phyloP scores from a whole-genome alignment of 2,329 filamentous ascomycete species.

The Cytospora mali region DNA sequence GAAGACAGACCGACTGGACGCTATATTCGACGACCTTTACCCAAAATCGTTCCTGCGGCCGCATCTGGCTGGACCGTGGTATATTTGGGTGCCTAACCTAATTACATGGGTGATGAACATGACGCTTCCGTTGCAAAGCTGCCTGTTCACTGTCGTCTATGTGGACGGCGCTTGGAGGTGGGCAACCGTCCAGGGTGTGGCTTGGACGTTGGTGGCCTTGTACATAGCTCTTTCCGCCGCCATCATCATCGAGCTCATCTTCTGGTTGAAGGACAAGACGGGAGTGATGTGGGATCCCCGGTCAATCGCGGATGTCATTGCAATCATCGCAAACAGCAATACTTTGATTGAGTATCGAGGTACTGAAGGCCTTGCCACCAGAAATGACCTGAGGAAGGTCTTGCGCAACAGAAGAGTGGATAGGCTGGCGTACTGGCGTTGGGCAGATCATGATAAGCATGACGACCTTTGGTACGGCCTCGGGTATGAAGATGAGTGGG shows the following conservation, averaged over 20 bases:
- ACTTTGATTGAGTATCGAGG: conserved; percentile 71
- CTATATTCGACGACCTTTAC: conserved; percentile 69
- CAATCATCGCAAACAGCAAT: conserved; percentile 79
- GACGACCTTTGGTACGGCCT: conserved; percentile 75
- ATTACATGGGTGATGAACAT: conserved; percentile 79
- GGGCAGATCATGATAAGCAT: conserved; percentile 58
- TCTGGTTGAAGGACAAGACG: conserved; percentile 67
- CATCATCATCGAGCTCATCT: conserved; percentile 60
- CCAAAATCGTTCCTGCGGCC: conserved; percentile 70
- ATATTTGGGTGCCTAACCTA: conserved; percentile 67
- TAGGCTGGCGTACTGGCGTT: conserved; percentile 84
- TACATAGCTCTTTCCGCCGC: conserved; percentile 70
- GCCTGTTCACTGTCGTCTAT: conserved; percentile 68
- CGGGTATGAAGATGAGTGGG: conserved; percentile 45
- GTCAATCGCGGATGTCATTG: conserved; percentile 78
- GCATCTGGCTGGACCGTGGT: conserved; percentile 61
- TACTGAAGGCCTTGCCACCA: conserved; percentile 61
- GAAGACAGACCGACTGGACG: conserved; percentile 60
- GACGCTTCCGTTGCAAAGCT: conserved; percentile 79
- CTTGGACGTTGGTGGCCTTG: conserved; percentile 75
- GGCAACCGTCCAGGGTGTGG: conserved; percentile 75
- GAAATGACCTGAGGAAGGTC: conserved; percentile 55
- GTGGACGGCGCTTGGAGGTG: conserved; percentile 70
- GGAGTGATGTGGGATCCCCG: conserved; percentile 85
- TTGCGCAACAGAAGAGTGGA: conserved; percentile 62